phyloP scores from a whole-genome alignment of 495 filamentous ascomycete genomes.

The Jackrogersella minutella region DNA sequence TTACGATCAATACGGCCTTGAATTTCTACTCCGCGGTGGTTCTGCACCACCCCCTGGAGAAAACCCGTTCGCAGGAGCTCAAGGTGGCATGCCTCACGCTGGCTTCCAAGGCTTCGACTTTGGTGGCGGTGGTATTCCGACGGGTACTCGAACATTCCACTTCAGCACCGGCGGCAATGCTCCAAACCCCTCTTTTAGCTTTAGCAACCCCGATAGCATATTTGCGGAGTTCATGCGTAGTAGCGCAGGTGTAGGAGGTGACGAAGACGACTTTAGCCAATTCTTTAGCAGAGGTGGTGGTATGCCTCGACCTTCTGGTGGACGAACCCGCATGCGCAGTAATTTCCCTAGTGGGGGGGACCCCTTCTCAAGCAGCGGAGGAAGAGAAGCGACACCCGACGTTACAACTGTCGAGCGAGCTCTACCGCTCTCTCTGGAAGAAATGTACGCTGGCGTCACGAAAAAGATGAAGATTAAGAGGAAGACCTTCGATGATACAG shows the following conservation, averaged over 20 bases:
- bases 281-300: constrained; percentile 50
- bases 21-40: constrained; percentile 89
- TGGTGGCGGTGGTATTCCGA: constrained; percentile 52
- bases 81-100: constrained; percentile 54
- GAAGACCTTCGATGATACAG: constrained; percentile 87
- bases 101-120: constrained; percentile 65
- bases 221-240: constrained; percentile 81
- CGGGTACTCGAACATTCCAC: constrained; percentile 70
- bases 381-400: constrained; percentile 73
- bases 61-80: constrained; percentile 59
- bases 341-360: constrained; percentile 55
- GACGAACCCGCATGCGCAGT: constrained; percentile 50
- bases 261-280: constrained; percentile 41
- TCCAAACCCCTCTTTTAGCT: constrained; percentile 74
- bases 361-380: constrained; percentile 47
- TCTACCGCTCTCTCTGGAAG: constrained; percentile 82
- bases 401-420: constrained; percentile 89
- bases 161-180: constrained; percentile 66
- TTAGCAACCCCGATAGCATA: constrained; percentile 82
- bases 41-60: constrained; percentile 69
- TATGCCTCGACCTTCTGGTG: constrained; percentile 45
- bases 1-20: constrained; percentile 94
- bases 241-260: constrained; percentile 56
- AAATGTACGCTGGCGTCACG: constrained; percentile 80
- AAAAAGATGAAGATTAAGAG: constrained; percentile 99